Evolutionary conservation across 768 basidiomycete species (phyloP), one percentile per base, ranked within the genome.

Genomic region (Terana coerulea): DNA sequence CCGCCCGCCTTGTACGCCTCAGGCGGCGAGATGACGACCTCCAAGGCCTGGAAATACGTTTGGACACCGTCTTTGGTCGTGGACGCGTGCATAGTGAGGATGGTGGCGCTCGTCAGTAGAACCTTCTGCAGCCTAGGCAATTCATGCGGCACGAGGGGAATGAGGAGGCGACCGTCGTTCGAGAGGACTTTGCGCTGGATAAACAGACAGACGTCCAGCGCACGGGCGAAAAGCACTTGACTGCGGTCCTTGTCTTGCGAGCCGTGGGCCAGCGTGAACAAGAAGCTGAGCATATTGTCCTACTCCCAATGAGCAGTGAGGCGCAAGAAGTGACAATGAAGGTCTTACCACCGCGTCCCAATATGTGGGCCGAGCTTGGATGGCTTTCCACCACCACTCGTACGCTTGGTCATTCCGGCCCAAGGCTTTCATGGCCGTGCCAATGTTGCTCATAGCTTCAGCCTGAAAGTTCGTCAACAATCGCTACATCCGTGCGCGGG

Each of bases 101-200:
- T 43, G 11, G 70, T 75, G 19, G 70, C 73, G 36, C 66, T 67
- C 17, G 70, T 73, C 51, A 74, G 71, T 37, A 76, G 62, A 34
- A 77, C 67, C 58, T 73, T 74, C 58, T 77, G 76, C 6, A 78
- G 59, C 5, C 75, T 71, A 48, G 72, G 74, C 3, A 69, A 56
- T 46, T 71, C 74, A 47, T 49, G 60, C 22, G 62, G 59, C 7
- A 70, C 61, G 0, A 73, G 49, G 17, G 45, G 21, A 9, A 59
- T 14, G 5, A 58, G 56, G 1, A 67, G 51, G 4, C 59, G 55
- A 15, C 62, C 65, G 45, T 58, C 49, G 26, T 44, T 47, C 14
- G 44, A 49, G 24, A 67, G 59, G 28, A 69, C 52, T 37, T 67
- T 62, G 3, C 54, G 50, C 49, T 66, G 62, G 33, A 72, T 64